A percentile compares a stretch with the other conserved stretches of the same genome.
Evolutionary conservation across 306 rosid genomes (phyloP).

Genomic region (Hylodesmum podocarpum): DNA sequence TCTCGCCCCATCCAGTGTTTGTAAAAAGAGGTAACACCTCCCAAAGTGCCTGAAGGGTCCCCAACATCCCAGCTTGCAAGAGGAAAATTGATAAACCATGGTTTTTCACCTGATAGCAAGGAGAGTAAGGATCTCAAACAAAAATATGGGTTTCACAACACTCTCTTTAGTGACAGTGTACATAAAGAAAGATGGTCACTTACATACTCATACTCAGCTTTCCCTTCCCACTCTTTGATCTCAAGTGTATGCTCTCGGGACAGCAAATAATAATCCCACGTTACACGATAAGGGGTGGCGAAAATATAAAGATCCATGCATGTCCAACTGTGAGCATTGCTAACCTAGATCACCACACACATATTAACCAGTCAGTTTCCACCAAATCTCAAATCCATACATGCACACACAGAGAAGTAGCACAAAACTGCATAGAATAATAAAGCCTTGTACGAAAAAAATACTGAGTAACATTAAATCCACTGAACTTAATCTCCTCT

Average conservation of each 20-base stretch:
- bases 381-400: background rate
- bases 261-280: slow-evolving; percentile 94
- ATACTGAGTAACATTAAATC: background rate
- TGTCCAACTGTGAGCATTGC: slow-evolving; percentile 88
- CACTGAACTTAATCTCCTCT: background rate
- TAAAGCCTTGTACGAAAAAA: background rate
- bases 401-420: background rate
- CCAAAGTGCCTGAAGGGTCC: slow-evolving; percentile 81
- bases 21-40: slow-evolving; percentile 88
- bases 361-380: slow-evolving; percentile 22
- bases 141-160: slow-evolving; percentile 10
- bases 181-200: slow-evolving; percentile 43
- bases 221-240: slow-evolving; percentile 78
- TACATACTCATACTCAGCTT: slow-evolving; percentile 86
- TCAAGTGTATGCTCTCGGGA: slow-evolving; percentile 94
- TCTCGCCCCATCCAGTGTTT: slow-evolving; percentile 93
- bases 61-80: slow-evolving; percentile 91
- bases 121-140: slow-evolving; percentile 25
- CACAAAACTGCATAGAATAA: slow-evolving; percentile 11
- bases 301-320: slow-evolving; percentile 90
- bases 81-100: slow-evolving; percentile 90
- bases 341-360: slow-evolving; percentile 55
- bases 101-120: slow-evolving; percentile 63
- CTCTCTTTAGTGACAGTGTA: background rate
- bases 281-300: slow-evolving; percentile 91